Evolutionary conservation across 2,329 filamentous ascomycete genomes (phyloP).

Genomic region (Sclerotiophoma versabilis): DNA sequence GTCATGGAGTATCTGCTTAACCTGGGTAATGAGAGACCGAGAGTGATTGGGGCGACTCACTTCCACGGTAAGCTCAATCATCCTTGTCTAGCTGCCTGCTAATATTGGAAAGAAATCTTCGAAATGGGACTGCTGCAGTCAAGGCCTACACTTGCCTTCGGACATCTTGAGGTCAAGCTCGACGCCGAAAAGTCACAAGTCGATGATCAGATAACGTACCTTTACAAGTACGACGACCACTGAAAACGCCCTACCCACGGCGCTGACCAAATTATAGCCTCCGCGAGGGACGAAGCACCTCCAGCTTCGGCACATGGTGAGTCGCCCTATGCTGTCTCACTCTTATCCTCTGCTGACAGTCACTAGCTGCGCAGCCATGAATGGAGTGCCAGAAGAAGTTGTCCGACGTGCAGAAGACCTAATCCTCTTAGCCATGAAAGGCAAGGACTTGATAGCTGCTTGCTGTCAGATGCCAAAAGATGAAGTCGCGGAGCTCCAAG

Average conservation of each 20-base stretch:
- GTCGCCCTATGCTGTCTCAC: no score
- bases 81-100: constrained; percentile 55
- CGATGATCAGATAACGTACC: constrained; percentile 72
- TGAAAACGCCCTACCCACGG: neutral
- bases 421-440: constrained; percentile 69
- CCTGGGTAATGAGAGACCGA: constrained; percentile 59
- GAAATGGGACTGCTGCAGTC: constrained; percentile 65
- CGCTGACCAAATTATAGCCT: constrained; percentile 50
- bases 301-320: constrained; percentile 80
- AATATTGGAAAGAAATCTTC: constrained; percentile 67
- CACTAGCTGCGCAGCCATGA: constrained; percentile 78
- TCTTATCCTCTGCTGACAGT: neutral
- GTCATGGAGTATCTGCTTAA: constrained; percentile 65
- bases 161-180: constrained; percentile 75
- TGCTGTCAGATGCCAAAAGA: constrained; percentile 71
- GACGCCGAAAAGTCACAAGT: constrained; percentile 59
- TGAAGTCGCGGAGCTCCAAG: constrained; percentile 71
- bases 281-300: constrained; percentile 70
- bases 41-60: constrained; percentile 68
- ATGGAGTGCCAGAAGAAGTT: constrained; percentile 77
- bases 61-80: constrained; percentile 63
- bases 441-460: constrained; percentile 77
- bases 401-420: constrained; percentile 79
- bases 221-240: constrained; percentile 66
- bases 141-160: constrained; percentile 63